Evolutionary conservation across 2,329 filamentous ascomycete species (phyloP).

Genomic region (Beauveria sp.): DNA sequence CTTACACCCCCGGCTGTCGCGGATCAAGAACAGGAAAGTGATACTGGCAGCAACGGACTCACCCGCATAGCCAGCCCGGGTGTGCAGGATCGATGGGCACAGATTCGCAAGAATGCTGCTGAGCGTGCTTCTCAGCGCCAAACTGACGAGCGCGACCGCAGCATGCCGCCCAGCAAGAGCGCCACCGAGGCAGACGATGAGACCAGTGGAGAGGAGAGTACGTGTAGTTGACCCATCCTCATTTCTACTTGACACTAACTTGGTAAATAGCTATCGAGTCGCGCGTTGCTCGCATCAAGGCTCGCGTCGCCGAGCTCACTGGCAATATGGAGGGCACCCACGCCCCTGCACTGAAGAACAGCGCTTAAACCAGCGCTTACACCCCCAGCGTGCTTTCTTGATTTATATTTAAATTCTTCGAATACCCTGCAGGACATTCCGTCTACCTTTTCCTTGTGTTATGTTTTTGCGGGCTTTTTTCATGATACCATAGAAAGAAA

Average conservation of each 20-base stretch:
- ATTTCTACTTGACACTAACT: conserved; percentile 17
- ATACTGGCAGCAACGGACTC: conserved; percentile 14
- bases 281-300: conserved; percentile 94
- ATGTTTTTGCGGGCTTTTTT: conserved; percentile 13
- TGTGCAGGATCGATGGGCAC: conserved; percentile 78
- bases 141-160: conserved; percentile 56
- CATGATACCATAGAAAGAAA: conserved; percentile 20
- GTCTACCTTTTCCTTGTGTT: neutral
- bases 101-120: conserved; percentile 90
- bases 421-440: conserved; percentile 5
- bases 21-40: conserved; percentile 25
- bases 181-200: conserved; percentile 40
- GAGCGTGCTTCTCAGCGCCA: conserved; percentile 62
- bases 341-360: conserved; percentile 18
- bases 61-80: conserved; percentile 26
- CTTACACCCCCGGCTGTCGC: conserved; percentile 45
- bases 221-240: conserved; percentile 13
- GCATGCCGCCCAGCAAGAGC: conserved; percentile 41
- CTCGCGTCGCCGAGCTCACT: conserved; percentile 88
- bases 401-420: neutral
- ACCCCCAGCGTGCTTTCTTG: neutral
- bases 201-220: conserved; percentile 25
- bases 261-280: conserved; percentile 74
- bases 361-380: neutral
- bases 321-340: conserved; percentile 63